Conservation (phyloP, 2,329 filamentous ascomycete species). For the Alternaria alternata region DNA sequence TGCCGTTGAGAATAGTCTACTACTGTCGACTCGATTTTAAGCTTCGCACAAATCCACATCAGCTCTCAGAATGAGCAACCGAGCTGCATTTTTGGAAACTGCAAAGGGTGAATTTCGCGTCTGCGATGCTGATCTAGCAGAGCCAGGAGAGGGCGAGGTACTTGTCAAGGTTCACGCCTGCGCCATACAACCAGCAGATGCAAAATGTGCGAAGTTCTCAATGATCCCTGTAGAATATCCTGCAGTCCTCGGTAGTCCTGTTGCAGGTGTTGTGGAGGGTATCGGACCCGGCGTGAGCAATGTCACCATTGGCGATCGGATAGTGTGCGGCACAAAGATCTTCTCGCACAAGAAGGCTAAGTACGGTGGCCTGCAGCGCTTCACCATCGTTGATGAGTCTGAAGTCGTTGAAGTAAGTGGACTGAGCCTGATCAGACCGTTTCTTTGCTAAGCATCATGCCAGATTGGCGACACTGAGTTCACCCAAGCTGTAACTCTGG, state of each 20-base stretch:
- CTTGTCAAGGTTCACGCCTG: slow-evolving; percentile 32
- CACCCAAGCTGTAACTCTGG: slow-evolving; percentile 29
- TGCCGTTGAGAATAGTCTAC: not conserved
- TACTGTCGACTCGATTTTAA: not conserved
- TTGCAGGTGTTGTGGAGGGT: slow-evolving; percentile 43
- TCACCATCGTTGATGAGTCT: slow-evolving; percentile 25
- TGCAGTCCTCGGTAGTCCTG: slow-evolving; percentile 37
- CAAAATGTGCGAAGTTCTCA: slow-evolving; percentile 29
- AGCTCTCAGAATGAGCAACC: slow-evolving; percentile 36
- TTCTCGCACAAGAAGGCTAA: slow-evolving; percentile 29
- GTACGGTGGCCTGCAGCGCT: slow-evolving; percentile 31
- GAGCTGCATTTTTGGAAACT: slow-evolving; percentile 28
- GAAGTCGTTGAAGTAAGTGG: slow-evolving; percentile 24
- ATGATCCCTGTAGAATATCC: slow-evolving; percentile 37
- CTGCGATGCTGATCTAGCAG: slow-evolving; percentile 23
- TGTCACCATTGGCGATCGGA: slow-evolving; percentile 46
- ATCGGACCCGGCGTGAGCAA: slow-evolving; percentile 41
- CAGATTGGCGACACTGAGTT: slow-evolving; percentile 35
- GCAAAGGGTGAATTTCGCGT: slow-evolving; percentile 23
- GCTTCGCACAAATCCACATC: not conserved
- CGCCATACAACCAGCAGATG: slow-evolving; percentile 41
- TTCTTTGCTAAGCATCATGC: slow-evolving; percentile 16
- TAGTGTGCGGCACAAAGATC: slow-evolving; percentile 34
- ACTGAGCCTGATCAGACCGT: not conserved
- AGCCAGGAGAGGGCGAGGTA: slow-evolving; percentile 28